Evolutionary conservation across 305 asterid genomes (phyloP), one percentile per base, ranked within the genome.

Genomic region (Plantago rigida): DNA sequence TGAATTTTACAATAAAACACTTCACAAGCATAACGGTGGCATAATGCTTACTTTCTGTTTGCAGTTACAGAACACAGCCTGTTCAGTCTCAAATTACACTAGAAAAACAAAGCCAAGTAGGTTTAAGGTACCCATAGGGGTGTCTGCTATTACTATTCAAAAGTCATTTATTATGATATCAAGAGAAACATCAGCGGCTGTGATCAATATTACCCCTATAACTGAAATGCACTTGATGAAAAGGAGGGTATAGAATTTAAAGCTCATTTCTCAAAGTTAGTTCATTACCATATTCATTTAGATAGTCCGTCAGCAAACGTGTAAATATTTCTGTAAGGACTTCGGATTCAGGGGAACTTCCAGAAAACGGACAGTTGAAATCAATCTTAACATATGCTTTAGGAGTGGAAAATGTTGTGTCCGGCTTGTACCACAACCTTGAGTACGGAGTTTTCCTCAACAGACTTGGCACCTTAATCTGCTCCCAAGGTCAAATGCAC

Each of bases 381-480:
- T 87, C 92, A 64, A 91, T 81, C 75, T 72, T 87, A 59, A 84
- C 84, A 75, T 77, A 83, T 67, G 95, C 98, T 77, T 91, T 91
- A 11, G 98, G 98, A 71, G 89, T 70, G 24, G 79, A 81, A 77
- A 91, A 91, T 51, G 82, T 67, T 46, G 92, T 78, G 71, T 91
- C 94, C 51, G 94, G 94, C 81, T 91, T 91, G 82, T 82, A 91
- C 98, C 98, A 91, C 81, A 91, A 73, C 81, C 87, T 82, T 71
- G 98, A 91, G 81, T 75, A 80, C 28, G 78, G 71, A 19, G 98
- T 81, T 77, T 82, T 82, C 82, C 85, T 75, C 92, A 84, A 72
- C 64, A 85, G 69, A 69, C 59, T 63, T 47, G 98, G 98, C 59
- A 82, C 68, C 55, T 76, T 84, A 49, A 71, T 76, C 96, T 91